Evolutionary conservation across 805 yeast genomes (phyloP), one percentile per base, ranked within the genome.

Genomic region (Kockiozyma suomiensis): DNA sequence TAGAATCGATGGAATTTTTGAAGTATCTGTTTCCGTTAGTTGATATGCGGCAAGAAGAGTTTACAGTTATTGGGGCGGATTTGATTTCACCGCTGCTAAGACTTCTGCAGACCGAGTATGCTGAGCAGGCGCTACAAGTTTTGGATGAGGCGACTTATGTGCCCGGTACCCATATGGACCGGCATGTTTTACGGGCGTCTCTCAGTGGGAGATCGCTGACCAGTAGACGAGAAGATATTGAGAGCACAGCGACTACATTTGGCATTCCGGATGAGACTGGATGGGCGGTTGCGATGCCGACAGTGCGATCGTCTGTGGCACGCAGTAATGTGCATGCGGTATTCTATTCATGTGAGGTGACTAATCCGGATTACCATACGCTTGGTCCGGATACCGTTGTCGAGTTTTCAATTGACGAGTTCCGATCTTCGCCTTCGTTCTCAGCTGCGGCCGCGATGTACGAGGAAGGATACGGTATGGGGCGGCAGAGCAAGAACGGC

Each of bases 221-320:
- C 40, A 54, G 54, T 37, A 43, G 60, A 8, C 83, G 87, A 67
- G 88, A 87, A 64, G 96, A 89, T 65, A 88, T 87, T 70, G 97
- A 88, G 66, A 85, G 83, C 66, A 86, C 94, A 2, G 91, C 94
- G 0, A 90, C 97, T 0, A 76, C 94, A 56, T 96, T 91, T 76
- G 99, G 99, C 15, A 85, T 93, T 25, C 98, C 99, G 0, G 93
- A 88, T 62, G 96, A 89, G 12, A 85, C 87, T 69, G 99, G 99
- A 1, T 94, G 99, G 99, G 86, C 97, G 0, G 85, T 96, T 51
- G 96, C 98, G 1, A 88, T 89, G 93, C 97, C 99, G 1, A 89
- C 93, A 0, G 84, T 90, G 45, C 86, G 94, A 1, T 90, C 97
- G 0, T 87, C 96, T 0, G 82, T 88, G 15, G 89, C 98, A 0